phyloP scores from a whole-genome alignment of 129 eudicot species.

The Deinandra increscens region DNA sequence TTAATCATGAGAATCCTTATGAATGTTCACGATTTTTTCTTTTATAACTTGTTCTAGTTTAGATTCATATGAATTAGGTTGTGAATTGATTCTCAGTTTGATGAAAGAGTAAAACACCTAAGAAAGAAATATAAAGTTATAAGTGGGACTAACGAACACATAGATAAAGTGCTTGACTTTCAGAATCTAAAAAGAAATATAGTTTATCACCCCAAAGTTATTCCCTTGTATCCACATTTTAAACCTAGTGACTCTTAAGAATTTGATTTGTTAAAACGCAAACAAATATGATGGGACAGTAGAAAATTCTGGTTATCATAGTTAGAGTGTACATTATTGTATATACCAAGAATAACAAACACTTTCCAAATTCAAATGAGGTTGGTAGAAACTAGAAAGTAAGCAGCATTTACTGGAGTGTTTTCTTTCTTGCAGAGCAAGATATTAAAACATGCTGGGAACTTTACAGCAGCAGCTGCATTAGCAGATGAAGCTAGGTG shows the following conservation, averaged over 20 bases:
- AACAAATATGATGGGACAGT: neutral
- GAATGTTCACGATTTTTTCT: neutral
- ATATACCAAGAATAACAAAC: neutral
- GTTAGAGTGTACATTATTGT: neutral
- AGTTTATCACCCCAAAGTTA: neutral
- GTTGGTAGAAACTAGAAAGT: constrained; percentile 1
- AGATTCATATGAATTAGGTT: neutral
- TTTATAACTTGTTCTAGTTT: neutral
- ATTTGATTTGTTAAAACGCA: neutral
- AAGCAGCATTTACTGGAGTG: neutral
- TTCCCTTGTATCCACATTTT: constrained; percentile 1
- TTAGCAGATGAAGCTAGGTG: constrained; percentile 99
- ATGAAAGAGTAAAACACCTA: neutral
- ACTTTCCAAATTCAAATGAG: neutral
- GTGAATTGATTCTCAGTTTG: neutral
- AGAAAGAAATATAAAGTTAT: neutral
- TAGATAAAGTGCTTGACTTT: neutral
- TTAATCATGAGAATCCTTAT: neutral
- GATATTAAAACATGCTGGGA: constrained; percentile 93
- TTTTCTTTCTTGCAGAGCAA: constrained; percentile 56
- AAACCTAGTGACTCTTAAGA: neutral
- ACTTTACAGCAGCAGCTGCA: constrained; percentile 85
- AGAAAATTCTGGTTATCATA: neutral
- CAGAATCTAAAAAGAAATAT: neutral
- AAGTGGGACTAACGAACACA: neutral